Evolutionary conservation across 2,329 filamentous ascomycete genomes (phyloP), one percentile per base, ranked within the genome.

Genomic region (Pestalotiopsis sp.): DNA sequence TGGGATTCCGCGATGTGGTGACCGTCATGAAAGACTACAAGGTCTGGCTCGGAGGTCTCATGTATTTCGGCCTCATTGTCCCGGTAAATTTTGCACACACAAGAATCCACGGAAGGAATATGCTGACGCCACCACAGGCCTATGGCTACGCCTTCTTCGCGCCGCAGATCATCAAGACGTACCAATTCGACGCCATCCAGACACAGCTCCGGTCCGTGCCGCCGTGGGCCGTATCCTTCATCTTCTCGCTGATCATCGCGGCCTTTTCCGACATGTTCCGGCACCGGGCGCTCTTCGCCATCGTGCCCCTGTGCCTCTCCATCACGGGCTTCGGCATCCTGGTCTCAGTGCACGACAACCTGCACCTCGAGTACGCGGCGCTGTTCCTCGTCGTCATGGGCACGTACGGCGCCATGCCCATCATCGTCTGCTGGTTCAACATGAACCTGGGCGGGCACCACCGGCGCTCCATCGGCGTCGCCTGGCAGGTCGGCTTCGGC

Each of bases 361-460:
- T 81, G 0, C 70, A 85, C 13, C 80, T 93, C 6, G 87, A 96
- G 77, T 98, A 97, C 74, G 91, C 84, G 0, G 92, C 91, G 0
- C 85, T 98, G 0, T 97, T 97, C 82, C 82, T 98, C 39, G 88
- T 97, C 63, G 91, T 92, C 1, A 90, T 90, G 81, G 93, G 93
- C 63, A 86, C 88, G 0, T 98, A 97, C 80, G 90, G 89, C 1
- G 93, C 94, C n/a, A 94, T 97, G 91, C 94, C 95, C 0, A 90
- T 97, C 38, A 88, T 94, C 57, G 87, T 94, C 7, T 94, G 91
- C 77, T 94, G 92, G 92, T 94, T 91, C 78, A 91, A 91, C 73
- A 93, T 94, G 88, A 94, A 94, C 73, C 81, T 94, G 1, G 88
- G 88, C 2, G 92, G 91, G 0, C 92, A 94, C 75, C 90, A 90